A percentile compares a stretch with the other conserved stretches of the same genome.
Conservation (phyloP, 495 filamentous ascomycete species). For the Pseudoneurospora amorphoporcata region DNA sequence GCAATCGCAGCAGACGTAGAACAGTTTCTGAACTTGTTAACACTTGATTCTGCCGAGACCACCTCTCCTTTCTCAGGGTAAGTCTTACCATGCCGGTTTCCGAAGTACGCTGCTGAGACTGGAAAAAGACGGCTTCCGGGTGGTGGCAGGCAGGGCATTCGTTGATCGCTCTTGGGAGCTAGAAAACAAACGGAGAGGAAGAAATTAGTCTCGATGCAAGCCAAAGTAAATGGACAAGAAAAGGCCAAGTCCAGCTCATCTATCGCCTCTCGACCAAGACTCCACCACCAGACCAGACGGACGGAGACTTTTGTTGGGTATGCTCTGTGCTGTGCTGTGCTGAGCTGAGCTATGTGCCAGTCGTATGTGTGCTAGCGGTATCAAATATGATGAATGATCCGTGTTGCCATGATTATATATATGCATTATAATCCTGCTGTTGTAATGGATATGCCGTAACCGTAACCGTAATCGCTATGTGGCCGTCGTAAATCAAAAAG, state of each 20-base stretch:
- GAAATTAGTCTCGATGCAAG: neutral
- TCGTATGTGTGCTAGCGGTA: neutral
- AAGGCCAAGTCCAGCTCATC: neutral
- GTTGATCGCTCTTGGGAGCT: conserved; percentile 81
- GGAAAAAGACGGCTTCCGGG: conserved; percentile 90
- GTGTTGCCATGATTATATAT: neutral
- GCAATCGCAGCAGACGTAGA: conserved; percentile 91
- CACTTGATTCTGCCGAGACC: neutral
- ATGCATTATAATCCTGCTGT: neutral
- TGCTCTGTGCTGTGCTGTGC: neutral
- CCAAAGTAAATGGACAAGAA: conserved; percentile 2
- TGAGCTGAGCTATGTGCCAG: neutral
- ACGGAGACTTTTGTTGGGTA: neutral
- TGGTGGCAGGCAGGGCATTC: conserved; percentile 75
- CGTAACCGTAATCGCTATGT: neutral
- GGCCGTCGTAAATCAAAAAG: neutral
- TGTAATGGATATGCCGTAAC: neutral
- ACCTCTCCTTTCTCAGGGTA: neutral
- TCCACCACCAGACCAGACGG: neutral
- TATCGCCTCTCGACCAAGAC: neutral
- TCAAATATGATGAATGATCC: neutral
- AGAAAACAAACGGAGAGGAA: conserved; percentile 22
- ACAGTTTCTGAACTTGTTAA: conserved; percentile 67
- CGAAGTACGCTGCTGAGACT: conserved; percentile 90
- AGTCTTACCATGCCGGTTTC: conserved; percentile 92